Evolutionary conservation across 495 filamentous ascomycete species (phyloP).

Genomic region (Annulohypoxylon moriforme): DNA sequence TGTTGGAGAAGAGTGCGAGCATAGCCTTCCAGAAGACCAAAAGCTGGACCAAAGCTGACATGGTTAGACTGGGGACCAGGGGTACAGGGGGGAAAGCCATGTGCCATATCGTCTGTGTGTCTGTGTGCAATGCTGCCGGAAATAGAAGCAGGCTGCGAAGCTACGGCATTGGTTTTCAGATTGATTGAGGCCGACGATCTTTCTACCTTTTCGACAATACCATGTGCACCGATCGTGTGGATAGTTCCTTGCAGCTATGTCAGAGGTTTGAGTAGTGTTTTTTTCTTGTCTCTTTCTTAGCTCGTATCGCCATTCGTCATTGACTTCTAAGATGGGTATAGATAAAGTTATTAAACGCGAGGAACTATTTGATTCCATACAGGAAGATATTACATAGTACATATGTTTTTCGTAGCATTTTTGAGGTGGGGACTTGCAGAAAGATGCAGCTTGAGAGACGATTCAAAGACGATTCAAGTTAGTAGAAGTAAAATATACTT

Average conservation of each 20-base stretch:
- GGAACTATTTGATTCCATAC: neutral
- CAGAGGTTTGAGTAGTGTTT: neutral
- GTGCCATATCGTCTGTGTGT: slow-evolving; percentile 42
- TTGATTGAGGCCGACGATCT: slow-evolving; percentile 41
- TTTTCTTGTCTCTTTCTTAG: neutral
- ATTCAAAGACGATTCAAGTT: neutral
- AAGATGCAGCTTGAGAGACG: neutral
- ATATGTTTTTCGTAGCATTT: neutral
- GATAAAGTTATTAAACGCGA: neutral
- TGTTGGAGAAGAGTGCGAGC: slow-evolving; percentile 38
- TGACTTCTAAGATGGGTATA: neutral
- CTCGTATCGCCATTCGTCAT: neutral
- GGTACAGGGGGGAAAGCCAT: slow-evolving; percentile 38
- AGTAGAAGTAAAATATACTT: slow-evolving; percentile 2
- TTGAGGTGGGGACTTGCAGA: slow-evolving; percentile 1
- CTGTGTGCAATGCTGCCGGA: slow-evolving; percentile 32
- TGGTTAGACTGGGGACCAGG: slow-evolving; percentile 22
- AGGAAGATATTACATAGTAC: neutral
- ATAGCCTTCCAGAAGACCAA: slow-evolving; percentile 26
- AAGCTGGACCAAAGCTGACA: neutral
- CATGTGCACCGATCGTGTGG: slow-evolving; percentile 38
- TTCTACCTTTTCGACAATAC: slow-evolving; percentile 24
- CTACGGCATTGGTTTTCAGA: slow-evolving; percentile 40
- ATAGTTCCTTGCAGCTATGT: slow-evolving; percentile 34
- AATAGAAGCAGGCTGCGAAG: slow-evolving; percentile 41